Conservation (phyloP, 2,329 filamentous ascomycete genomes). For the Fusarium hostae region DNA sequence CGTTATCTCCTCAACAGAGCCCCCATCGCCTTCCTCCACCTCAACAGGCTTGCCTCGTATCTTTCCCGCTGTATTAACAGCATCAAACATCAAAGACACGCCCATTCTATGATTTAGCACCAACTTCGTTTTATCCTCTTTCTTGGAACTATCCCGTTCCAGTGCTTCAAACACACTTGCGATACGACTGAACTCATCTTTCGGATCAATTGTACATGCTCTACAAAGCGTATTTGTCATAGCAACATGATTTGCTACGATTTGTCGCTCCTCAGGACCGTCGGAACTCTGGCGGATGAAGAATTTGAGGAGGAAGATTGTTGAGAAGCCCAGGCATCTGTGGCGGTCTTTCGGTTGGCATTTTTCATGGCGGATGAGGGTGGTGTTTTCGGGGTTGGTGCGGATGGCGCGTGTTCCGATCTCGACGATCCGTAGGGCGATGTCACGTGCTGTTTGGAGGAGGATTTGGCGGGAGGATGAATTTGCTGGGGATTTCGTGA, state of each 20-base stretch:
- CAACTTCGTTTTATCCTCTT: not conserved
- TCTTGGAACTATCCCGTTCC: not conserved
- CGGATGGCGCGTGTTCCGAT: slow-evolving; percentile 9
- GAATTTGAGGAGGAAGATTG: slow-evolving; percentile 35
- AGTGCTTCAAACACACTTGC: slow-evolving; percentile 28
- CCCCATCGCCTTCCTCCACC: not conserved
- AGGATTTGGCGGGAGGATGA: slow-evolving; percentile 26
- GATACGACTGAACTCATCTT: slow-evolving; percentile 25
- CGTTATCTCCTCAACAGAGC: not conserved
- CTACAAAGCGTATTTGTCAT: slow-evolving; percentile 19
- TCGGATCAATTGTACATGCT: slow-evolving; percentile 2
- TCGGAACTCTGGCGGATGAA: slow-evolving; percentile 12
- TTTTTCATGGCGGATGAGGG: not conserved
- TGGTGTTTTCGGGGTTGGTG: not conserved
- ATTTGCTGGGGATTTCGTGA: slow-evolving; percentile 6
- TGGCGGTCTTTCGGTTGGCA: slow-evolving; percentile 33
- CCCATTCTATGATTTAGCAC: slow-evolving; percentile 34
- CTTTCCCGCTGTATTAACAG: slow-evolving; percentile 15
- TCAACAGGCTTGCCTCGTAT: slow-evolving; percentile 23
- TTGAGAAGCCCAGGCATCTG: slow-evolving; percentile 24
- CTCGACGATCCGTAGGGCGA: slow-evolving; percentile 22
- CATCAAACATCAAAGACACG: slow-evolving; percentile 22
- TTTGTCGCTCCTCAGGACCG: slow-evolving; percentile 11
- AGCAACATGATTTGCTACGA: slow-evolving; percentile 26
- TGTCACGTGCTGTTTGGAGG: slow-evolving; percentile 11